Evolutionary conservation across 129 eudicot genomes (phyloP), one percentile per base, ranked within the genome.

Genomic region (Flaveria trinervia): DNA sequence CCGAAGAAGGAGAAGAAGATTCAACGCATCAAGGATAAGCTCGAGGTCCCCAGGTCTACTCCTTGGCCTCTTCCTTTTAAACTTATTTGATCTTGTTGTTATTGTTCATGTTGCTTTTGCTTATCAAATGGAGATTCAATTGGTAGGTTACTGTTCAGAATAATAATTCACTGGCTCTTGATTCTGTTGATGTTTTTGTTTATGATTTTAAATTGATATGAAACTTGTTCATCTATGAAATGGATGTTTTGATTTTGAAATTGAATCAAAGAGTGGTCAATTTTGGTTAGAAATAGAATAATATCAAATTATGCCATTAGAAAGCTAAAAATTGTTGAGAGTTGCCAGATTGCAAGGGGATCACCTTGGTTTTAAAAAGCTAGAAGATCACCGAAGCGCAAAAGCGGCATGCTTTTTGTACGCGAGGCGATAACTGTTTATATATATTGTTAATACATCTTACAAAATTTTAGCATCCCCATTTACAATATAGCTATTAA

Each of bases 1-100:
- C 97, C 96, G 12, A 91, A 91, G 62, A 95, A 83, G 80, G 96
- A 95, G 80, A 84, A 95, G 84, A 84, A 79, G 83, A 89, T 91
- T 48, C 88, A 95, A 77, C 87, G 99, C 3, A 82, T 95, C 20
- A 95, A 95, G 86, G 99, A 95, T 60, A 91, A 83, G 80, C 86
- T 89, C 55, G 99, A 95, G 86, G 94, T 95, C 45, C 96, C 99
- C 76, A 92, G 97, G 89, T 95, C 99, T 23, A 95, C 97, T 51
- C 99, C 99, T 50, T 95, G 97, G 99, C 97, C 99, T 73, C 96
- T 95, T 17, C 97, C 99, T 77, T 95, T 95, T 79, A 95, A 91
- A 74, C 94, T 95, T 73, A 86, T 89, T 41, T 91, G 68, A 80
- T 43, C 56, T 54, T 41, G 5, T 30, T 7, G 4, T 9, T 26